Evolutionary conservation across 225 moss, liverwort and hornwort genomes (phyloP), one percentile per base, ranked within the genome.

Genomic region (Polytrichum commune): DNA sequence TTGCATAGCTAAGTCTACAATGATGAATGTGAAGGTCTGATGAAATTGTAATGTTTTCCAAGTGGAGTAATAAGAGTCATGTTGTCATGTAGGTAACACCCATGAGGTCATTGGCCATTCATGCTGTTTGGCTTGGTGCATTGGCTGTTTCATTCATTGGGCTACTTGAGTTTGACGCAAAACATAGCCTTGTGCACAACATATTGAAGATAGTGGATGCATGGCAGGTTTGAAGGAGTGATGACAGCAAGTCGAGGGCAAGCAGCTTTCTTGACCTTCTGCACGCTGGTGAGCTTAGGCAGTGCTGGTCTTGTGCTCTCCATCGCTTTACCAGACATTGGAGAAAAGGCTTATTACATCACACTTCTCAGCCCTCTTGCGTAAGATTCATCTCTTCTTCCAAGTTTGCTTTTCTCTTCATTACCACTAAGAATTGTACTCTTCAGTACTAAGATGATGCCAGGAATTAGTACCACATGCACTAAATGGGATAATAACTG

Each of bases 221-320:
- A 53, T 79, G 46, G 81, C 88, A 98, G 97, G 69, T 95, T 98
- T 64, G 98, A 95, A 88, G 98, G 95, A 71, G 73, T 76, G 28
- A 98, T 98, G 98, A 88, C 85, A 57, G 95, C 95, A 72, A 95
- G 95, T 80, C 90, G 98, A 79, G 98, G 95, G 55, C 95, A 98
- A 74, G 98, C 95, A 69, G 95, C 95, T 22, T 95, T 95, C 79
- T 71, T 98, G 78, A 93, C 91, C 60, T 98, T 98, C 81, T 98
- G 95, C 75, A 93, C 93, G 27, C 93, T 93, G 53, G 81, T 98
- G 19, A 98, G 93, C 79, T 83, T 98, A 75, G 98, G 82, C 38
- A 88, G 95, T 73, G 91, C 91, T 66, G 98, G 90, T 7, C 89
- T 98, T 66, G 93, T 98, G 67, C 95, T 98, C 72, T 89, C 92